phyloP scores from a whole-genome alignment of 345 rosid species.

The Populus simonii region DNA sequence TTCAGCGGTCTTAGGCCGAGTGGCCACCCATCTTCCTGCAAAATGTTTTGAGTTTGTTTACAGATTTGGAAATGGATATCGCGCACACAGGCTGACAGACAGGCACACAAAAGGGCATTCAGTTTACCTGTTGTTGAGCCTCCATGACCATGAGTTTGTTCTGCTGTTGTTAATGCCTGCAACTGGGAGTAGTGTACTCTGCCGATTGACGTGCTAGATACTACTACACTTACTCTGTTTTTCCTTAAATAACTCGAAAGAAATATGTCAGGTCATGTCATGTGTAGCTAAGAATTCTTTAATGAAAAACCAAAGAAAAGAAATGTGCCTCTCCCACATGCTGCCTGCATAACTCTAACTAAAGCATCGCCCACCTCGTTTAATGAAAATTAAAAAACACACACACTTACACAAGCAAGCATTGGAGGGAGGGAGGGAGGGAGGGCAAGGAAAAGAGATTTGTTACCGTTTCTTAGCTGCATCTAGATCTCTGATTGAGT shows the following conservation, averaged over 20 bases:
- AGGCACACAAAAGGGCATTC: background rate
- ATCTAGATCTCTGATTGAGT: background rate
- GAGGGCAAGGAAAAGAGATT: constrained; percentile 23
- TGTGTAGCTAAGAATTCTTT: too few relatives aligned
- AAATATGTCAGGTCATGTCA: too few relatives aligned
- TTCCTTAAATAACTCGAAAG: background rate
- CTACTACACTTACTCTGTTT: background rate
- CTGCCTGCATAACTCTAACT: too few relatives aligned
- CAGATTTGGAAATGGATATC: background rate
- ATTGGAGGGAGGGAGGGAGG: background rate
- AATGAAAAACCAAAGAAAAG: background rate
- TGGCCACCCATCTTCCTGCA: constrained; percentile 88
- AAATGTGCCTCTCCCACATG: background rate
- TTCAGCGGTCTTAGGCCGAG: constrained; percentile 68
- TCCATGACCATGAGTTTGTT: constrained; percentile 2
- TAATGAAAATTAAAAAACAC: background rate
- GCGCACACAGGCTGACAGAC: background rate
- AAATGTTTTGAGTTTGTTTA: background rate
- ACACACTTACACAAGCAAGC: too few relatives aligned
- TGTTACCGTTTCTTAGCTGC: constrained; percentile 17
- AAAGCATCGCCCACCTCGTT: constrained; percentile 13
- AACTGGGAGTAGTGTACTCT: background rate
- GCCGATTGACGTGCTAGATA: background rate
- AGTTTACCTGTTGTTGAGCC: constrained; percentile 21
- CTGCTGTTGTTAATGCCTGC: background rate